Base-by-base conservation (phyloP, 2,329 filamentous ascomycete species). In the Trichoderma brevicompactum region DNA sequence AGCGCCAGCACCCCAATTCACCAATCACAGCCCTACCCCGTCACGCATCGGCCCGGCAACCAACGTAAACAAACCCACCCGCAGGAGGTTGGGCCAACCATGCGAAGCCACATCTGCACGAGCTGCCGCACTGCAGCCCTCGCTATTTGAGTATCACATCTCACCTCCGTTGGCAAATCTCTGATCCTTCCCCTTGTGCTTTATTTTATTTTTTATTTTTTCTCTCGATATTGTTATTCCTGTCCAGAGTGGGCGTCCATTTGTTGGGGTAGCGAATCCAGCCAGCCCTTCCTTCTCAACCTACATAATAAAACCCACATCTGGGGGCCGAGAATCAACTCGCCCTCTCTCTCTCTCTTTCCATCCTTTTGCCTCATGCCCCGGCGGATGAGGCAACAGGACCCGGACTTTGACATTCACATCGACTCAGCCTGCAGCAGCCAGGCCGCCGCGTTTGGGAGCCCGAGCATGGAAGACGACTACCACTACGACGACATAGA, bases 321-420 rank as follows among this genome's bases (percentile, higher is more conserved):
- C 50, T 36, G 52, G 13, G 12, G 52, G 12, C 9, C 34, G n/a
- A 13, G 23, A 28, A 28, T 28, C 48, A 15, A 34, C n/a, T 5
- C 38, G 34, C 28, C 23, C 19, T 28, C 19, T 32, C 32, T 13
- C n/a, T 50, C 23, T n/a, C 32, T 59, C 32, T 36, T 23, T 60
- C 48, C 59, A 48, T 49, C 43, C 58, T 61, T 34, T 43, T 52
- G 46, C 44, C 52, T 55, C 61, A 49, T 40, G 34, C 43, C 52
- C 59, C 48, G 59, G 59, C 59, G 49, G 36, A 53, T 15, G 52
- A 64, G 61, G 52, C 50, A 48, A 36, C 61, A 49, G 61, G 77
- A 81, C 66, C 69, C 76, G 69, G 78, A 83, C 68, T 83, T 84
- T 67, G 73, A 81, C 38, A 83, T 81, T 69, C 80, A 81, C 76